These are phyloP conservation scores for Casuarina equisetifolia DNA, from an alignment of 306 rosid species.

Conservation along the genomic window DNA sequence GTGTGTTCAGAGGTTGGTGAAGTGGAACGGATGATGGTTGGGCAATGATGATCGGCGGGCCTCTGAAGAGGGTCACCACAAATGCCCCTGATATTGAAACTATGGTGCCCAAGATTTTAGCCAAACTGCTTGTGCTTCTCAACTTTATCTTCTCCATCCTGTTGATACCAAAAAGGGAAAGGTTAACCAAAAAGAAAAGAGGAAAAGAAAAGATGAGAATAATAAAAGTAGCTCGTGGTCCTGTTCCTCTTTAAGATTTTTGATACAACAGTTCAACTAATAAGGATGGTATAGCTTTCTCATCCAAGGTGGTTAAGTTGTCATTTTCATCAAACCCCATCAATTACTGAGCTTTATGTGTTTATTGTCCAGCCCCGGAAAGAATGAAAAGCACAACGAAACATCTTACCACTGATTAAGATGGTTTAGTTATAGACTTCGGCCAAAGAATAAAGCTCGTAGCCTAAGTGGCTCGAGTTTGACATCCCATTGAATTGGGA, in stretches of 20 bases:
- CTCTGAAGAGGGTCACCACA: conserved; percentile 76
- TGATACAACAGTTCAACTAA: not conserved
- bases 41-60: conserved; percentile 55
- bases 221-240: not conserved
- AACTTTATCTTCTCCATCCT: conserved; percentile 76
- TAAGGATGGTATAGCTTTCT: not conserved
- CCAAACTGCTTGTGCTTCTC: conserved; percentile 61
- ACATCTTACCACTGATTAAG: too few species aligned
- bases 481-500: not conserved
- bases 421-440: too few species aligned
- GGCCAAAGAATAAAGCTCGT: too few species aligned
- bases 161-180: not conserved
- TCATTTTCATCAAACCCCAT: not conserved
- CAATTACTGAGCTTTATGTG: not conserved
- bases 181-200: not conserved
- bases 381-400: too few species aligned
- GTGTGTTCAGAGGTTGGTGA: conserved; percentile 34
- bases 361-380: not conserved
- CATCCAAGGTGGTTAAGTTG: not conserved
- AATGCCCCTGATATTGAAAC: conserved; percentile 88
- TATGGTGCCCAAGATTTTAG: conserved; percentile 73
- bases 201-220: not conserved
- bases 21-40: conserved; percentile 34
- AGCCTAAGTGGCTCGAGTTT: not conserved
- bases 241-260: not conserved